Conservation (phyloP, 768 basidiomycete genomes). For the Psilocybe cyanescens region DNA sequence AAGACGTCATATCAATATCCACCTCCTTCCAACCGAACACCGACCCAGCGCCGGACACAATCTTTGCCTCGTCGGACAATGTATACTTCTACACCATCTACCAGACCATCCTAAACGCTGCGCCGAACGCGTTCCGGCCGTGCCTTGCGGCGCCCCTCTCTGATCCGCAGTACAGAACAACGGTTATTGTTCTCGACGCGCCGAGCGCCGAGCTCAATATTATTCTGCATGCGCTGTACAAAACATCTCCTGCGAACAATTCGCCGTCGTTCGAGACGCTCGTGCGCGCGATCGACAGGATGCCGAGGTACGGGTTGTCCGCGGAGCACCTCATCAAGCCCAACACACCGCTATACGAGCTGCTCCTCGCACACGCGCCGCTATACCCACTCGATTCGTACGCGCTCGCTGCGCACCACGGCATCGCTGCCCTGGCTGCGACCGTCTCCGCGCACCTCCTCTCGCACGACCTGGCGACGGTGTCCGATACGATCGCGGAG, state of each 20-base stretch:
- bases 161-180: slow-evolving; percentile 20
- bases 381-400: slow-evolving; percentile 43
- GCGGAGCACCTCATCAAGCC: slow-evolving; percentile 29
- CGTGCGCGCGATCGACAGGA: slow-evolving; percentile 42
- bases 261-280: slow-evolving; percentile 53
- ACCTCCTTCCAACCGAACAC: not conserved
- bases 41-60: not conserved
- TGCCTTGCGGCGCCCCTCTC: slow-evolving; percentile 31
- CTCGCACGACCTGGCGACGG: slow-evolving; percentile 31
- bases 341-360: slow-evolving; percentile 30
- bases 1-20: not conserved
- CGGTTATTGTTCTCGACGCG: slow-evolving; percentile 47
- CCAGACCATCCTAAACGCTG: not conserved
- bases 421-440: slow-evolving; percentile 42
- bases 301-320: slow-evolving; percentile 28
- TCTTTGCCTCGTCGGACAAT: not conserved
- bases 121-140: slow-evolving; percentile 12
- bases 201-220: slow-evolving; percentile 53
- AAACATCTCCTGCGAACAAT: slow-evolving; percentile 53
- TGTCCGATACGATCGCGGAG: slow-evolving; percentile 41
- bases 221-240: slow-evolving; percentile 57
- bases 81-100: not conserved
- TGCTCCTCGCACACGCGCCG: slow-evolving; percentile 38
- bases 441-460: slow-evolving; percentile 43
- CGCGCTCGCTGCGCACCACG: slow-evolving; percentile 37